Evolutionary conservation across 768 basidiomycete genomes (phyloP), one percentile per base, ranked within the genome.

Genomic region (Pisolithus marmoratus): DNA sequence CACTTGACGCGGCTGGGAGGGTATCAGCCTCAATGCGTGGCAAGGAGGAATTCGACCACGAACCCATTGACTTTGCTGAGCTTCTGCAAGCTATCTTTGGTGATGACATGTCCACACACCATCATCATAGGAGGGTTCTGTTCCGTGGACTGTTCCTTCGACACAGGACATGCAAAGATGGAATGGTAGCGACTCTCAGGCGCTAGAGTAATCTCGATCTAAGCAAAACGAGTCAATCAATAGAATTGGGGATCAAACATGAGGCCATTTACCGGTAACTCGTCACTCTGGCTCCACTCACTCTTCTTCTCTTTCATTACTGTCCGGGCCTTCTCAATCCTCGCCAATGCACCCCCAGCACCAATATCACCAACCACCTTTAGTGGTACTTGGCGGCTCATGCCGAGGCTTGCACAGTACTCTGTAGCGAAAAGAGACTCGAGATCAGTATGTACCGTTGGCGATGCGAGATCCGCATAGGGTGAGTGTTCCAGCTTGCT

Each of bases 71-170:
- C 79, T 72, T 95, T 97, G 65, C 88, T 86, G 43, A 99, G 73
- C 66, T 94, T 91, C 56, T 83, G 82, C 56, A 98, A 71, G 66
- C 90, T 95, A 61, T 97, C 95, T 64, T 87, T 87, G 2, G 91
- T 86, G 42, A 99, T 85, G 36, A 96, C 94, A 69, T 99, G 96
- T 2, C 95, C 96, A 65, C 96, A 98, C 4, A 74, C 72, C 77
- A 99, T 87, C 89, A 97, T 94, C 92, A 96, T 96, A 0, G 96
- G 95, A 8, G 94, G 96, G 66, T 99, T 99, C 52, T 78, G 69
- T 48, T 91, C 87, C 4, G 90, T 94, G 22, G 93, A 85, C 70
- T 96, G 95, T 62, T 98, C 95, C 70, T 97, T 98, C 8, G 93
- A 95, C 20, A 99, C 96, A 0, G 96, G 91, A 68, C 96, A 99